These are phyloP conservation scores for Boletus fagicola DNA, from an alignment of 768 basidiomycete genomes.

Conservation along the genomic window DNA sequence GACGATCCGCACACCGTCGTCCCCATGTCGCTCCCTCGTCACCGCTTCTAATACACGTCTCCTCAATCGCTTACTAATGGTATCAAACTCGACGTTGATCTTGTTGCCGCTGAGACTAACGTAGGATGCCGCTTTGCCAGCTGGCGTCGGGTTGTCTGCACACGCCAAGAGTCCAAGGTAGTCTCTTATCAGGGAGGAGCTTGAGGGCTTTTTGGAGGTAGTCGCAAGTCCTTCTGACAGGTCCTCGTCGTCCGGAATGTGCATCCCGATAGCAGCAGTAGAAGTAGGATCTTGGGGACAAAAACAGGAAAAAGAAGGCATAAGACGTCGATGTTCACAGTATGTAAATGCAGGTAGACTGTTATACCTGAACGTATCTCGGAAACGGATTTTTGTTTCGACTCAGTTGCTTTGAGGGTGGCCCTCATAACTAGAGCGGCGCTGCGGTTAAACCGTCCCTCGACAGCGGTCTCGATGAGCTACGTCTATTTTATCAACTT, in stretches of 20 bases:
- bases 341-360: not conserved
- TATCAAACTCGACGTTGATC: constrained; percentile 78
- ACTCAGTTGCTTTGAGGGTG: constrained; percentile 66
- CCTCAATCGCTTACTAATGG: constrained; percentile 64
- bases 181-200: constrained; percentile 64
- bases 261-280: constrained; percentile 58
- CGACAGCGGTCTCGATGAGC: constrained; percentile 75
- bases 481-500: constrained; percentile 33
- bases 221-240: constrained; percentile 64
- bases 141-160: constrained; percentile 78
- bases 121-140: constrained; percentile 68
- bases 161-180: constrained; percentile 78
- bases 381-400: constrained; percentile 54
- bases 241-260: constrained; percentile 60
- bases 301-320: not conserved
- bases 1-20: constrained; percentile 79
- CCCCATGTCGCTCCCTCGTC: constrained; percentile 78
- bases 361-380: constrained; percentile 63
- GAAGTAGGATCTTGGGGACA: constrained; percentile 57
- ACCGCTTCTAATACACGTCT: constrained; percentile 73
- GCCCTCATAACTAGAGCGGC: constrained; percentile 73
- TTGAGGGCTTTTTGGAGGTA: constrained; percentile 51
- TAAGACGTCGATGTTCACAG: not conserved
- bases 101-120: constrained; percentile 68
- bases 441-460: constrained; percentile 76